phyloP scores from a whole-genome alignment of 1,139 yeast species.

The Diutina scorzettiae region DNA sequence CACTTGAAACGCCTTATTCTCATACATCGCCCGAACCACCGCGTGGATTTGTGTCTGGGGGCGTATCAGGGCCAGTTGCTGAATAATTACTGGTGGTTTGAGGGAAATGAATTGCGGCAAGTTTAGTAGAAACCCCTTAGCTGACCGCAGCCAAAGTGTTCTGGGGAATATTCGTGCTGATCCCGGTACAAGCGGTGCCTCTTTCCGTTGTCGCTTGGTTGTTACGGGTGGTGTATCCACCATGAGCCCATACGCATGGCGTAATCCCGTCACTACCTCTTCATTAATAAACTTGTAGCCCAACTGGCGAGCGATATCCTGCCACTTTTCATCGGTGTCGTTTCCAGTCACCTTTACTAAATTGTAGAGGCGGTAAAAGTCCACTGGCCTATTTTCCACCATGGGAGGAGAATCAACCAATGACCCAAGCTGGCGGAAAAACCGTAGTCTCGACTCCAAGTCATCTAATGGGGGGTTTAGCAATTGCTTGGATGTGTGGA shows the following conservation, averaged over 20 bases:
- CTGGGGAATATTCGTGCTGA: conserved; percentile 35
- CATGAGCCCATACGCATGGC: too few relatives aligned
- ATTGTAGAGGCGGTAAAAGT: conserved; percentile 37
- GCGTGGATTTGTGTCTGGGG: neutral
- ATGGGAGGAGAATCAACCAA: conserved; percentile 26
- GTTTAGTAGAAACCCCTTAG: conserved; percentile 40
- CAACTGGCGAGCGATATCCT: conserved; percentile 59
- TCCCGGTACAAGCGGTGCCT: conserved; percentile 27
- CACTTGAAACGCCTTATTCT: neutral
- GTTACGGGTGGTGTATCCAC: neutral
- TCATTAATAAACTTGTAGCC: conserved; percentile 67
- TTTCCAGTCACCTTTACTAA: conserved; percentile 51
- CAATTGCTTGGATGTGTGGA: conserved; percentile 34
- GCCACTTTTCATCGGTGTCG: conserved; percentile 37
- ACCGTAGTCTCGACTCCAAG: conserved; percentile 17
- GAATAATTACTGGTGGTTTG: neutral
- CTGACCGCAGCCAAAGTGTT: conserved; percentile 28
- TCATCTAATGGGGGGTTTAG: conserved; percentile 21
- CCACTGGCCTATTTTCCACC: conserved; percentile 46
- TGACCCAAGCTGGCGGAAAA: conserved; percentile 18
- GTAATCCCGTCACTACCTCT: conserved; percentile 56
- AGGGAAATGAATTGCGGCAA: conserved; percentile 23
- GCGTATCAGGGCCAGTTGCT: conserved; percentile 4
- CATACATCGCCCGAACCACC: neutral
- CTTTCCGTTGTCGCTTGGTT: too few relatives aligned